Evolutionary conservation across 2,329 filamentous ascomycete species (phyloP), one percentile per base, ranked within the genome.

Genomic region (Neonectria punicea): DNA sequence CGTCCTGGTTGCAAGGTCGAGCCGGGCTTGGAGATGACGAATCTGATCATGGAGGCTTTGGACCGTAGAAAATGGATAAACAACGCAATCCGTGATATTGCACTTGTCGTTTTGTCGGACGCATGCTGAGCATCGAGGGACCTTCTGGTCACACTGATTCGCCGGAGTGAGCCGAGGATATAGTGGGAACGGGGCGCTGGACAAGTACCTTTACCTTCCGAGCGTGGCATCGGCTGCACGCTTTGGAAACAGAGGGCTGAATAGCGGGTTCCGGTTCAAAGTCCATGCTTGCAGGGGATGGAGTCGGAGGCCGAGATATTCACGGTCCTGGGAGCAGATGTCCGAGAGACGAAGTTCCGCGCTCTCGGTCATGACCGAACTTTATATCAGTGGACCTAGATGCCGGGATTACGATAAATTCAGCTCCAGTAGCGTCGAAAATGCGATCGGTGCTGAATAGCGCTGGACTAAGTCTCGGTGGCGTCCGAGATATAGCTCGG

Each of bases 71-170:
- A 54, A 68, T 4, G 66, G 66, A 44, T 68, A 66, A 1, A 63
- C 60, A 6, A 68, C 66, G 22, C 66, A 63, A 43, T 68, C 58
- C 0, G 59, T 66, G 44, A 68, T 68, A 14, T 66, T 66, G 22
- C n/a, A n/a, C n/a, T n/a, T n/a, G n/a, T n/a, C n/a, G n/a, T n/a
- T n/a, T n/a, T n/a, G n/a, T n/a, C n/a, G n/a, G n/a, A n/a, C n/a
- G n/a, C n/a, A n/a, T n/a, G n/a, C n/a, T n/a, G n/a, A n/a, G n/a
- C n/a, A n/a, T n/a, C n/a, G n/a, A n/a, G n/a, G n/a, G n/a, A n/a
- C n/a, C n/a, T n/a, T n/a, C n/a, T n/a, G n/a, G n/a, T n/a, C n/a
- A n/a, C n/a, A n/a, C n/a, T n/a, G n/a, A n/a, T n/a, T n/a, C n/a
- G n/a, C n/a, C n/a, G n/a, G n/a, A n/a, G n/a, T n/a, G n/a, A n/a